These are phyloP conservation scores for Fusarium torreyae DNA, from an alignment of 2,329 filamentous ascomycete genomes.

Conservation along the genomic window DNA sequence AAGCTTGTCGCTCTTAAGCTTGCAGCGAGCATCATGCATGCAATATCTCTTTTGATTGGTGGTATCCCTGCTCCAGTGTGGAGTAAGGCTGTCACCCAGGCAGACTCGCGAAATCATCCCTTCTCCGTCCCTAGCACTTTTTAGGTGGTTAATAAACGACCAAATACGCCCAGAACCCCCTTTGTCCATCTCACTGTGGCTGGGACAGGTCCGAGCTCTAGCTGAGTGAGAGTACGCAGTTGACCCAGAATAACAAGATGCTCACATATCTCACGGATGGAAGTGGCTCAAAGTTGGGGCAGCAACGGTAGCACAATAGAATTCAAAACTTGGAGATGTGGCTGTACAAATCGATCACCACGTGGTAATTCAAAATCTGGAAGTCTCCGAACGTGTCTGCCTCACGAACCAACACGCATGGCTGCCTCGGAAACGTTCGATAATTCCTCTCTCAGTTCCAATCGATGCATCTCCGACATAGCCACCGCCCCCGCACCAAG, in stretches of 20 bases:
- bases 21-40: constrained; percentile 15
- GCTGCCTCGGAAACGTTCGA: constrained; percentile 4
- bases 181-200: neutral
- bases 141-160: too few relatives aligned
- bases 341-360: constrained; percentile 2
- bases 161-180: constrained; percentile 16
- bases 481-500: constrained; percentile 1
- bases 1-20: constrained; percentile 39
- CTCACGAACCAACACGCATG: constrained; percentile 1
- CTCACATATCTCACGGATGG: neutral
- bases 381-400: constrained; percentile 16
- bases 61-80: neutral
- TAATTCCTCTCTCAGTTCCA: neutral
- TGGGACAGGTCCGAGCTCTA: neutral
- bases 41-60: constrained; percentile 4
- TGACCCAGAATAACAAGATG: neutral
- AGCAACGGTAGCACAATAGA: neutral
- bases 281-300: neutral
- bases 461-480: constrained; percentile 9
- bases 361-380: neutral
- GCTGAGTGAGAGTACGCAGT: neutral
- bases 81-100: constrained; percentile 35
- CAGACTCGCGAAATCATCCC: constrained; percentile 4
- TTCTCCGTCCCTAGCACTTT: too few relatives aligned
- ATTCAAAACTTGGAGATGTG: neutral